Evolutionary conservation across 2,329 filamentous ascomycete species (phyloP).

Genomic region (Spiromastix sp.): DNA sequence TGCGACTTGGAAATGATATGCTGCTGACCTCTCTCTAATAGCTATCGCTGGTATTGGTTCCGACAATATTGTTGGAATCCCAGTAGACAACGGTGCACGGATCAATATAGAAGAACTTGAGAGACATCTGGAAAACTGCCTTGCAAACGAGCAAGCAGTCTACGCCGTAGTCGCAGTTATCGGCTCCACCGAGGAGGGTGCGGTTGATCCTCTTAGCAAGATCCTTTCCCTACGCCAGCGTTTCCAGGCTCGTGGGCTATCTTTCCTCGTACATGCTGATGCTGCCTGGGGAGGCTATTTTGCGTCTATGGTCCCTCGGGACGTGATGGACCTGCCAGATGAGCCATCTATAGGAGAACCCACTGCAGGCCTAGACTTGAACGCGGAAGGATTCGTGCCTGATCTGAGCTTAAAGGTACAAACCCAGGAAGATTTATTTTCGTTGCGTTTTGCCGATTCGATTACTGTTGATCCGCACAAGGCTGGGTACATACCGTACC

Average conservation of each 20-base stretch:
- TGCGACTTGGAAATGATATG: too few relatives aligned
- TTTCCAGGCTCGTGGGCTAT: constrained; percentile 33
- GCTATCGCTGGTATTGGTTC: constrained; percentile 38
- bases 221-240: constrained; percentile 32
- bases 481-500: too few relatives aligned
- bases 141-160: constrained; percentile 24
- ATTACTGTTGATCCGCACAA: too few relatives aligned
- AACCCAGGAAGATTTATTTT: too few relatives aligned
- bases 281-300: constrained; percentile 45
- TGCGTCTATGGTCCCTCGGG: constrained; percentile 32
- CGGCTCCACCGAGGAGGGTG: constrained; percentile 40
- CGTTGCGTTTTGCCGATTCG: too few relatives aligned
- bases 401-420: constrained; percentile 24
- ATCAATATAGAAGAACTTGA: constrained; percentile 27
- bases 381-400: constrained; percentile 23
- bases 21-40: constrained; percentile 13
- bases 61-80: constrained; percentile 30
- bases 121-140: constrained; percentile 19
- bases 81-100: constrained; percentile 31
- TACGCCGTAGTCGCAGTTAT: constrained; percentile 38
- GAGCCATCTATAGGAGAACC: constrained; percentile 15
- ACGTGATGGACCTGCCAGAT: constrained; percentile 18
- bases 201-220: constrained; percentile 31
- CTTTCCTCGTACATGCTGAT: constrained; percentile 39
- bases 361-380: neutral